Percentiles rank a stretch among this genome's conserved stretches.
Conservation (phyloP, 2,329 filamentous ascomycete genomes). For the Rutstroemia sp. region DNA sequence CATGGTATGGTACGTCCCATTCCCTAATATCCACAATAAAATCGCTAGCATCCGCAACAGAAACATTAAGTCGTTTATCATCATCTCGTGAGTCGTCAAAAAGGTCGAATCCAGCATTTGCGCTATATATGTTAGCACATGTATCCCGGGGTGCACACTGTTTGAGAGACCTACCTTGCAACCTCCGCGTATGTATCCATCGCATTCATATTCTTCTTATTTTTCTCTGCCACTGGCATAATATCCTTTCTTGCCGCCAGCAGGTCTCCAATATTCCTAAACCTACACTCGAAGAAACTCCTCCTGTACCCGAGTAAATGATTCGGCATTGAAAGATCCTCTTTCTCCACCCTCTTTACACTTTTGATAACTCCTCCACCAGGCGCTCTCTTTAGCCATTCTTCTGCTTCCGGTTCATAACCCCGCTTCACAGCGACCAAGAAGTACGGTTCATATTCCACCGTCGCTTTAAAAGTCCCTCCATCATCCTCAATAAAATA, state of each 20-base stretch:
- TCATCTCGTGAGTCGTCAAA: constrained; percentile 84
- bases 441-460: constrained; percentile 97
- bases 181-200: constrained; percentile 99
- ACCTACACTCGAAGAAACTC: constrained; percentile 79
- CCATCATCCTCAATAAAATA: constrained; percentile 90
- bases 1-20: constrained; percentile 98
- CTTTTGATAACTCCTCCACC: constrained; percentile 76
- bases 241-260: constrained; percentile 78
- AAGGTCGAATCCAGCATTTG: constrained; percentile 80
- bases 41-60: constrained; percentile 84
- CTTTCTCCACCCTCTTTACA: constrained; percentile 74
- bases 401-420: constrained; percentile 87
- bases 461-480: constrained; percentile 85
- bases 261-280: constrained; percentile 81
- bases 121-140: constrained; percentile 39
- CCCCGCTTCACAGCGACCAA: constrained; percentile 83
- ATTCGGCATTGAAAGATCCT: constrained; percentile 92
- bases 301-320: constrained; percentile 86
- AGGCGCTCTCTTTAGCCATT: constrained; percentile 77
- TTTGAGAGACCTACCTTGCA: constrained; percentile 55
- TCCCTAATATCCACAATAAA: constrained; percentile 98
- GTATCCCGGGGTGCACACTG: neutral
- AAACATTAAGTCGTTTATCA: constrained; percentile 68
- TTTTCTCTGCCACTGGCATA: constrained; percentile 88
- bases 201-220: constrained; percentile 90